Evolutionary conservation across 2,329 filamentous ascomycete genomes (phyloP).

Genomic region (Zymoseptoria brevis): DNA sequence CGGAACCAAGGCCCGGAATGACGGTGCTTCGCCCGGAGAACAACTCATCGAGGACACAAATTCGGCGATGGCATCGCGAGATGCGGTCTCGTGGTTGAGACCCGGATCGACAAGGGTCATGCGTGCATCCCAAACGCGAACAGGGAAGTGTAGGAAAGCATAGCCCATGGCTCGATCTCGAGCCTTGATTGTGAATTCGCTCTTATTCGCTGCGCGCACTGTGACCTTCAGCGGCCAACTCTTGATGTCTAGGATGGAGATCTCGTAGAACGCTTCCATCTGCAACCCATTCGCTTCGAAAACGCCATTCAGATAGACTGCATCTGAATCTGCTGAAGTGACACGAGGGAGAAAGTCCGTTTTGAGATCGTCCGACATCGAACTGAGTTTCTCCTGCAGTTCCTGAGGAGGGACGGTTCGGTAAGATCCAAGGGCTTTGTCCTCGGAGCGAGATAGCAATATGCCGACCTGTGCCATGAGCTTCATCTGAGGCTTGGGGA

Average conservation of each 20-base stretch:
- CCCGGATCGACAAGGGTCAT: constrained; percentile 7
- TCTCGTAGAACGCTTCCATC: constrained; percentile 4
- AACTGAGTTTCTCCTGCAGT: constrained; percentile 7
- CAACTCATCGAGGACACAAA: constrained; percentile 12
- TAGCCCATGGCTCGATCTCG: constrained; percentile 6
- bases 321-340: constrained; percentile 9
- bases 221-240: constrained; percentile 6
- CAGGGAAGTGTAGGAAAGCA: constrained; percentile 9
- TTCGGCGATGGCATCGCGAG: constrained; percentile 7
- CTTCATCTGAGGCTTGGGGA: constrained; percentile 2
- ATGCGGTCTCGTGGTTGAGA: constrained; percentile 1
- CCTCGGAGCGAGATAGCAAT: constrained; percentile 6
- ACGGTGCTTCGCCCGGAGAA: constrained; percentile 6
- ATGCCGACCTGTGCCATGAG: constrained; percentile 10
- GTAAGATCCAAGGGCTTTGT: constrained; percentile 2
- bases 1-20: constrained; percentile 7
- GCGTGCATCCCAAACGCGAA: constrained; percentile 16
- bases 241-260: constrained; percentile 8
- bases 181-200: constrained; percentile 5
- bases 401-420: constrained; percentile 1
- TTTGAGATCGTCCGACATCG: not conserved
- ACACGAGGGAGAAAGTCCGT: constrained; percentile 12
- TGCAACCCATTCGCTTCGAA: not conserved
- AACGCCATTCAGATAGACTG: constrained; percentile 1
- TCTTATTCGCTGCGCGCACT: constrained; percentile 3